Evolutionary conservation across 495 filamentous ascomycete species (phyloP).

Genomic region (Lepraria neglecta): DNA sequence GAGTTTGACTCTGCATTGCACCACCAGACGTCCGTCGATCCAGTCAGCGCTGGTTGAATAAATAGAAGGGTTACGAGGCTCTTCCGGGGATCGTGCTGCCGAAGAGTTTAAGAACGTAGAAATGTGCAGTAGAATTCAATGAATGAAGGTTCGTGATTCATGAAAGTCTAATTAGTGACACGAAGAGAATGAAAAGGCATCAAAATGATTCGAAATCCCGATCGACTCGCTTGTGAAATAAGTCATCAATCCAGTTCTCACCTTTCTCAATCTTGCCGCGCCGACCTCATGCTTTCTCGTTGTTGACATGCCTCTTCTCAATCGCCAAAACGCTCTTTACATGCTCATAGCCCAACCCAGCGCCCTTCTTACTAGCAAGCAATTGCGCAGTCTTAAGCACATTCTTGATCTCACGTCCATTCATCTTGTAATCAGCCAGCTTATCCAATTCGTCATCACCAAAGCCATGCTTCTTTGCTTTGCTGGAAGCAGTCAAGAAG

Average conservation of each 20-base stretch:
- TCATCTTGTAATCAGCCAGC: constrained; percentile 45
- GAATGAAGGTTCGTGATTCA: too few species aligned
- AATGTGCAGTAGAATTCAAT: too few species aligned
- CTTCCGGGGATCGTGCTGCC: too few species aligned
- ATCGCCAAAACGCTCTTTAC: constrained; percentile 44
- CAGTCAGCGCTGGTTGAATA: too few species aligned
- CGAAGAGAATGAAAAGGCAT: too few species aligned
- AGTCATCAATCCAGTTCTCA: not conserved
- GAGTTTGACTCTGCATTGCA: too few species aligned
- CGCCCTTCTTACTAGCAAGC: constrained; percentile 36
- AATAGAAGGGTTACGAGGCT: too few species aligned
- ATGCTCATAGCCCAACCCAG: constrained; percentile 37
- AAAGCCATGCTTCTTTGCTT: constrained; percentile 24
- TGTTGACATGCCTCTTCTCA: constrained; percentile 20
- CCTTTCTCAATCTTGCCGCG: not conserved
- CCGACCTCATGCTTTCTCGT: not conserved
- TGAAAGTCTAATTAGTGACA: too few species aligned
- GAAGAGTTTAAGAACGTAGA: too few species aligned
- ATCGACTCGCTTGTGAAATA: too few species aligned
- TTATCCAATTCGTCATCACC: constrained; percentile 38
- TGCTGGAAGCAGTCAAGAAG: constrained; percentile 14
- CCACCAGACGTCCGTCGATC: too few species aligned
- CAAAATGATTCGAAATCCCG: too few species aligned
- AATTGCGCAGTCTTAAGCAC: constrained; percentile 51
- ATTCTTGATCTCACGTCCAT: constrained; percentile 62